Evolutionary conservation across 73 alveolate species (phyloP).

Genomic region (Urostyla sp.): DNA sequence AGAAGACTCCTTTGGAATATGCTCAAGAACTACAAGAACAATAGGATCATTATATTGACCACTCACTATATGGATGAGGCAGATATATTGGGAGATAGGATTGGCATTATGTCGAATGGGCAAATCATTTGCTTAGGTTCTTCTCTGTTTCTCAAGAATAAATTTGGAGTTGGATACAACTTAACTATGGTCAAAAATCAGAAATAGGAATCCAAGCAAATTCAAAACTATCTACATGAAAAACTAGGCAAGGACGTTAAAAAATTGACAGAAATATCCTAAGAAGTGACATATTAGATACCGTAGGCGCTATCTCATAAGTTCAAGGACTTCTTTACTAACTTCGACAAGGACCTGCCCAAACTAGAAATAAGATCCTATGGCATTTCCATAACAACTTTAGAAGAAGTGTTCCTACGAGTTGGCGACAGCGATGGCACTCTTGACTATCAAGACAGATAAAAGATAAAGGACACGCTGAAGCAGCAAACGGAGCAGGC

Average conservation of each 20-base stretch:
- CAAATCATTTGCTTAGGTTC: conserved; percentile 75
- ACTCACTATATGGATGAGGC: conserved; percentile 95
- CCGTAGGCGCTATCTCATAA: conserved; percentile 54
- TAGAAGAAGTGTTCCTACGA: conserved; percentile 97
- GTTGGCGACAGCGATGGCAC: conserved; percentile 86
- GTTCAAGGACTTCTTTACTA: conserved; percentile 61
- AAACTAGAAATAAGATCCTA: conserved; percentile 61
- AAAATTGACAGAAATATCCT: conserved; percentile 50
- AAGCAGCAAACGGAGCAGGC: background rate
- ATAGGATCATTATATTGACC: conserved; percentile 83
- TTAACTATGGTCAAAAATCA: conserved; percentile 77
- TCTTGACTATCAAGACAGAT: conserved; percentile 1
- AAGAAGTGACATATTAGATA: conserved; percentile 68
- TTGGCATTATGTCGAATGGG: conserved; percentile 89
- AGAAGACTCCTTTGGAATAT: conserved; percentile 95
- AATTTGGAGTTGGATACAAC: conserved; percentile 91
- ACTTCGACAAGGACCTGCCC: conserved; percentile 65
- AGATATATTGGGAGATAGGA: conserved; percentile 86
- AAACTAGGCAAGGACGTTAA: conserved; percentile 35
- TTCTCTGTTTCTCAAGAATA: conserved; percentile 73
- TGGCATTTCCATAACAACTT: conserved; percentile 91
- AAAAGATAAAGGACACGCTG: background rate
- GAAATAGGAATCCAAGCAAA: conserved; percentile 42
- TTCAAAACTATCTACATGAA: conserved; percentile 39
- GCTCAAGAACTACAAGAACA: conserved; percentile 70